Conservation (phyloP, 139 green algal genomes). For the Micromonas pusilla region DNA sequence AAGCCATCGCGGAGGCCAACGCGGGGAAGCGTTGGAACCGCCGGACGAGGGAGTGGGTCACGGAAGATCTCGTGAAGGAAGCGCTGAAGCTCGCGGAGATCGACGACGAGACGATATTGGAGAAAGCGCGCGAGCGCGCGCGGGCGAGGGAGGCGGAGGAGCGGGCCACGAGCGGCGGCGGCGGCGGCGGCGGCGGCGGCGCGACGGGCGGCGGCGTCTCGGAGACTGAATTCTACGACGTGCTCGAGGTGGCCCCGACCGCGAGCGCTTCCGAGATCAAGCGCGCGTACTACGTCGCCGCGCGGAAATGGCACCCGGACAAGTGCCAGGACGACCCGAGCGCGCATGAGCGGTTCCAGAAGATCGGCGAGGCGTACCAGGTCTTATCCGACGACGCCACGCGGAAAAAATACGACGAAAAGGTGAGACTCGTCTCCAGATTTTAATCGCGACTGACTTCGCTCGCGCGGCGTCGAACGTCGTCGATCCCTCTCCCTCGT, state of each 20-base stretch:
- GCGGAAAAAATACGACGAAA: constrained; percentile 37
- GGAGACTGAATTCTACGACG: constrained; percentile 57
- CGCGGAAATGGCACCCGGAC: constrained; percentile 69
- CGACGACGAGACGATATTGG: constrained; percentile 27
- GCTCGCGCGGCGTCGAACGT: no score
- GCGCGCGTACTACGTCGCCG: constrained; percentile 83
- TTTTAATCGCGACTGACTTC: no score
- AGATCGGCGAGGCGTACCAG: constrained; percentile 45
- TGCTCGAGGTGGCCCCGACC: constrained; percentile 57
- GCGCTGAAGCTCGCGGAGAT: neutral
- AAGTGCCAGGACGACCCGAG: constrained; percentile 78
- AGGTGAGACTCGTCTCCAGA: no score
- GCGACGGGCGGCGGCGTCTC: constrained; percentile 27
- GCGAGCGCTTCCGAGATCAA: constrained; percentile 67
- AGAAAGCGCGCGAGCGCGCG: neutral
- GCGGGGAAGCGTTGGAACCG: constrained; percentile 69
- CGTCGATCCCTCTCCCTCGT: no score
- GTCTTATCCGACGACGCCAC: constrained; percentile 24
- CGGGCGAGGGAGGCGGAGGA: neutral
- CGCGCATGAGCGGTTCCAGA: constrained; percentile 81
- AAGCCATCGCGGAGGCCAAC: constrained; percentile 50
- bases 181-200: neutral
- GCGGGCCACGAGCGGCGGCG: neutral
- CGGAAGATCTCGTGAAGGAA: constrained; percentile 14
- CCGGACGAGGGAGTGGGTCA: constrained; percentile 13